These are phyloP conservation scores for Rhodomyrtus tomentosa DNA, from an alignment of 345 rosid genomes.

Conservation along the genomic window DNA sequence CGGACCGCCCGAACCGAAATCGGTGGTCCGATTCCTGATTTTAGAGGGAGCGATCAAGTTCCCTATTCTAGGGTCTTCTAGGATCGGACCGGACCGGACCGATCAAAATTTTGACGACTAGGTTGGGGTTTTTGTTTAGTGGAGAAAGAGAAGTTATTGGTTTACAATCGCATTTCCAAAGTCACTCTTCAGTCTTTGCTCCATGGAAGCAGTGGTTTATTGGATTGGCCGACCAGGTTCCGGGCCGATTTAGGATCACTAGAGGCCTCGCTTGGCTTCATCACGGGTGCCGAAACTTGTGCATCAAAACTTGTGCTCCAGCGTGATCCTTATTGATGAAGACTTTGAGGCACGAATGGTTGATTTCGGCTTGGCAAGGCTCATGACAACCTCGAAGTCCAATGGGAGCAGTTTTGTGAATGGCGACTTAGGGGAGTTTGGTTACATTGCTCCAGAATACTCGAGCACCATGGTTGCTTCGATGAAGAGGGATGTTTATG, in stretches of 20 bases:
- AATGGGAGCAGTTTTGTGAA: constrained; percentile 37
- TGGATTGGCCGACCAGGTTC: constrained; percentile 76
- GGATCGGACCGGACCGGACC: no score
- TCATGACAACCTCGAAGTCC: constrained; percentile 30
- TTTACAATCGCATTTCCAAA: constrained; percentile 70
- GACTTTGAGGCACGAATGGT: constrained; percentile 75
- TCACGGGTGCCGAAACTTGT: constrained; percentile 66
- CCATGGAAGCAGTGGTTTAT: constrained; percentile 16
- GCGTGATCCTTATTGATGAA: constrained; percentile 64
- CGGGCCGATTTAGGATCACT: constrained; percentile 71
- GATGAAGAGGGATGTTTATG: constrained; percentile 71
- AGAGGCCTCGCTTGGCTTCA: constrained; percentile 93
- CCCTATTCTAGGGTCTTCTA: no score
- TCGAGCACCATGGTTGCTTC: constrained; percentile 62
- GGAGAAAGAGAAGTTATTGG: constrained; percentile 71
- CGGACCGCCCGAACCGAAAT: no score
- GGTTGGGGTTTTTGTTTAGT: constrained; percentile 75
- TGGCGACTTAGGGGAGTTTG: constrained; percentile 68
- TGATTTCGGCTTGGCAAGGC: constrained; percentile 71
- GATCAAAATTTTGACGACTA: no score
- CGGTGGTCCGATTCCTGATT: no score
- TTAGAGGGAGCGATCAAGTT: no score
- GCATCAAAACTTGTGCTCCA: constrained; percentile 69
- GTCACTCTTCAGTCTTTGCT: constrained; percentile 61
- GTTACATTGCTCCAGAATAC: constrained; percentile 78